These are phyloP conservation scores for Tolypocladium endophyticum DNA, from an alignment of 2,329 filamentous ascomycete species.

Conservation along the genomic window DNA sequence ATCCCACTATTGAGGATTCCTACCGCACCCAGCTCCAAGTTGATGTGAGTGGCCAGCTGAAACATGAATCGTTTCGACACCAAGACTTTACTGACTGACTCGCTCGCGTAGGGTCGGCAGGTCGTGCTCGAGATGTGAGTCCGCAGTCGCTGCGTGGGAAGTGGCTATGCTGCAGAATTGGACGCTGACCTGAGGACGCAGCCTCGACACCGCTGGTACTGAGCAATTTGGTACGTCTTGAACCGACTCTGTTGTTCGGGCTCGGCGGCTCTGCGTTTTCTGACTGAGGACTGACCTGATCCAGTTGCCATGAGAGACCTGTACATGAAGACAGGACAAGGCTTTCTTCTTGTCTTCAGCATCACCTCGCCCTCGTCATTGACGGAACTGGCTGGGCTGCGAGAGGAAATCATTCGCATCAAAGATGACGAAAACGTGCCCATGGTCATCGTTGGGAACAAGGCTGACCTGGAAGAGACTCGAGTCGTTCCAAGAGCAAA, in stretches of 20 bases:
- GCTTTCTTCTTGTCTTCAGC: constrained; percentile 85
- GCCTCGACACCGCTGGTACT: constrained; percentile 80
- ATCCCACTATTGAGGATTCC: constrained; percentile 69
- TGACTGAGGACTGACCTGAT: neutral
- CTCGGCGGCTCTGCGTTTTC: neutral
- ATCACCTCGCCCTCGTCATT: constrained; percentile 81
- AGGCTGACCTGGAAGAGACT: constrained; percentile 81
- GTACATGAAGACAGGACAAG: constrained; percentile 90
- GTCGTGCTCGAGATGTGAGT: constrained; percentile 80
- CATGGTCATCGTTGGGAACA: constrained; percentile 87
- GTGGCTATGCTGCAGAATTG: neutral
- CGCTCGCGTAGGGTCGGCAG: constrained; percentile 58
- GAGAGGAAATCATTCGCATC: constrained; percentile 83
- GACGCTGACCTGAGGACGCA: constrained; percentile 22
- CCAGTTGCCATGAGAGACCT: constrained; percentile 61
- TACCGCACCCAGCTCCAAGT: constrained; percentile 69
- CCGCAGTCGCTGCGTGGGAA: neutral
- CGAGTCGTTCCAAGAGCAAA: constrained; percentile 66
- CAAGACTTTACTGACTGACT: constrained; percentile 15
- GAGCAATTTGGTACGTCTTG: constrained; percentile 69
- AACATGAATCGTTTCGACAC: neutral
- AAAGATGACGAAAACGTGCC: constrained; percentile 80
- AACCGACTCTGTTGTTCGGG: neutral
- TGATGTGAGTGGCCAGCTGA: constrained; percentile 53
- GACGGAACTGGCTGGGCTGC: constrained; percentile 67